Percentiles rank a stretch among this genome's conserved stretches.
phyloP scores from a whole-genome alignment of 192 early-diverging fungal genomes.

The Chytriomyces sp. region DNA sequence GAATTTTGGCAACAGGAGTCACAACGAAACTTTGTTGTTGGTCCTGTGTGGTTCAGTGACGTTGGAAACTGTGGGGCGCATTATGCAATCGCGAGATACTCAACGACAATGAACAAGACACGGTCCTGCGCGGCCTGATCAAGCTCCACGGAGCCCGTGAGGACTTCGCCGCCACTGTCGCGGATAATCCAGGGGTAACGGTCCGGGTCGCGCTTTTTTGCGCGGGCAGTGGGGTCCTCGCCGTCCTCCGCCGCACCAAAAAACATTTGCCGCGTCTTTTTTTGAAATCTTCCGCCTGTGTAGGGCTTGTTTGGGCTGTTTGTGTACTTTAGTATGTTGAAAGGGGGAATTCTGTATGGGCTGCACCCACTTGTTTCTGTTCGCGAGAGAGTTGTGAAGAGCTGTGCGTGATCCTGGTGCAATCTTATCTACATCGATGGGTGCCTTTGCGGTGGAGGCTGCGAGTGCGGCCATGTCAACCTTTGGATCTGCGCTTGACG shows the following conservation, averaged over 20 bases:
- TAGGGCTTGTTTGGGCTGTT: constrained; percentile 28
- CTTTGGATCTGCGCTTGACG: not conserved
- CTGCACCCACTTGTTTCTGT: constrained; percentile 7
- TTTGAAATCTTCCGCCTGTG: constrained; percentile 46
- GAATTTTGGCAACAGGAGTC: constrained; percentile 47
- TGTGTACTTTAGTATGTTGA: not conserved
- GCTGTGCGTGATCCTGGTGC: not conserved
- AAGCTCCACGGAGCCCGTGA: constrained; percentile 40
- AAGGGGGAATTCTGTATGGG: no score
- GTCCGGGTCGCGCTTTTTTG: constrained; percentile 42
- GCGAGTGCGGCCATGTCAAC: not conserved
- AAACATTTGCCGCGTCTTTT: constrained; percentile 50
- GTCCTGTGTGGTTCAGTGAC: constrained; percentile 1
- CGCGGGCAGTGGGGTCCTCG: constrained; percentile 3
- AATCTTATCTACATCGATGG: constrained; percentile 13
- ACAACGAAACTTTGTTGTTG: constrained; percentile 41
- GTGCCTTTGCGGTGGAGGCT: not conserved
- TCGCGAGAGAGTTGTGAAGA: constrained; percentile 15
- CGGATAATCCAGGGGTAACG: constrained; percentile 45
- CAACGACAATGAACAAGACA: constrained; percentile 38
- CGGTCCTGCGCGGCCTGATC: constrained; percentile 30
- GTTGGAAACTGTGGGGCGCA: no score
- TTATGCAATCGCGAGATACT: not conserved
- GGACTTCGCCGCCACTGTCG: constrained; percentile 31
- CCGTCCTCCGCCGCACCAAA: constrained; percentile 31